phyloP scores from a whole-genome alignment of 176 grass and related monocot species.

The Oryza brachyantha region DNA sequence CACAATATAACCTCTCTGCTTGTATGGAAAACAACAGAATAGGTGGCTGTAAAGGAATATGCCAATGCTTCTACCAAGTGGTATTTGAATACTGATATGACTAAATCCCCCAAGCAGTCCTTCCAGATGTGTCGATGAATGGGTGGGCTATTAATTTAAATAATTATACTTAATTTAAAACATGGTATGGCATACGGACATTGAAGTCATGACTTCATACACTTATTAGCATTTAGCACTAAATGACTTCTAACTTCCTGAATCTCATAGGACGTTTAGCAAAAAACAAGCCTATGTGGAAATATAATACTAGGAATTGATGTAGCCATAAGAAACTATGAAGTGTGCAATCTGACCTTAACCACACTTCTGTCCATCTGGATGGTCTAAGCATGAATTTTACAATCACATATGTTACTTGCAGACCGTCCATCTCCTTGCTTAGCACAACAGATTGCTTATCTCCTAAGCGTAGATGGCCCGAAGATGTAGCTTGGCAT shows the following conservation, averaged over 20 bases:
- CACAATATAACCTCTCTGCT: neutral
- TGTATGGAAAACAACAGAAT: neutral
- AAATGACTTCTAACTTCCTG: neutral
- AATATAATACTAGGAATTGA: neutral
- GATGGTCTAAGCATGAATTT: slow-evolving; percentile 23
- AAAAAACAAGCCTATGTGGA: neutral
- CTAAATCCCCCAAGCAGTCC: neutral
- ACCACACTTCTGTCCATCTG: neutral
- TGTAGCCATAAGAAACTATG: neutral
- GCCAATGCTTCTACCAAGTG: neutral
- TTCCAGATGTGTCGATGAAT: neutral
- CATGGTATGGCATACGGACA: neutral
- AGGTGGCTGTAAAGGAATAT: neutral
- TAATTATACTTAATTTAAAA: neutral
- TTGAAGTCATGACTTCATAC: neutral
- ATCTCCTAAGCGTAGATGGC: slow-evolving; percentile 94
- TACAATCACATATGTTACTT: slow-evolving; percentile 30
- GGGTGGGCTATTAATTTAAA: neutral
- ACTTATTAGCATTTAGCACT: neutral
- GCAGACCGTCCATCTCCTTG: slow-evolving; percentile 59
- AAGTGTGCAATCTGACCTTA: neutral
- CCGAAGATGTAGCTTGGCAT: slow-evolving; percentile 95
- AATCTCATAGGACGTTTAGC: neutral
- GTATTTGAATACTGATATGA: slow-evolving; percentile 3
- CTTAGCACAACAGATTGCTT: slow-evolving; percentile 79